Evolutionary conservation across 352 stramenopile species (phyloP).

Genomic region (Peronospora belbahrii): DNA sequence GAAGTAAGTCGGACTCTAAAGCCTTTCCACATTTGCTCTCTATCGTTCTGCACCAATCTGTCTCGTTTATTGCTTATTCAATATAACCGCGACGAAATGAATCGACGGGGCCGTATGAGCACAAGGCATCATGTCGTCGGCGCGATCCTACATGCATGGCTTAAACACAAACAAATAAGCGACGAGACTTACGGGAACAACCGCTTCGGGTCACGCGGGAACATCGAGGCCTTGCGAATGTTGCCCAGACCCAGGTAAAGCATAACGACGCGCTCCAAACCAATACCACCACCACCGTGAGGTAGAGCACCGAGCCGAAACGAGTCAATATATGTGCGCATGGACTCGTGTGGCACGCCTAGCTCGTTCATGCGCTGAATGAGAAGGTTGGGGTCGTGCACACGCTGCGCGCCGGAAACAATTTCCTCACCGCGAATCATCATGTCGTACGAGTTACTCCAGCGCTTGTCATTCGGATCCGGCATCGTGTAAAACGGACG

Average conservation of each 20-base stretch:
- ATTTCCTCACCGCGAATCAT: slow-evolving; percentile 99
- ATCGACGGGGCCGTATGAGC: slow-evolving; percentile 3
- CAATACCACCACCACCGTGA: slow-evolving; percentile 97
- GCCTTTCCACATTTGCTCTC: neutral
- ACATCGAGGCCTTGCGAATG: slow-evolving; percentile 98
- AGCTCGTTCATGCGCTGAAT: slow-evolving; percentile 85
- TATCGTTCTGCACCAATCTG: slow-evolving; percentile 2
- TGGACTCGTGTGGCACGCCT: slow-evolving; percentile 80
- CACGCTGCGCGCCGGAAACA: slow-evolving; percentile 97
- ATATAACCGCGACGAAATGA: slow-evolving; percentile 14
- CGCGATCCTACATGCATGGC: slow-evolving; percentile 11
- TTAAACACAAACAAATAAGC: slow-evolving; percentile 3
- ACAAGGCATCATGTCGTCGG: slow-evolving; percentile 4
- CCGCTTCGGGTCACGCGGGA: slow-evolving; percentile 93
- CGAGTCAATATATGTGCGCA: slow-evolving; percentile 96
- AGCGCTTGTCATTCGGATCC: slow-evolving; percentile 89
- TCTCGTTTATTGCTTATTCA: slow-evolving; percentile 13
- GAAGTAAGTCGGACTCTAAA: neutral
- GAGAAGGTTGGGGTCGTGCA: slow-evolving; percentile 95
- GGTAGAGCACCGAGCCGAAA: slow-evolving; percentile 98
- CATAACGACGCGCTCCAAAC: slow-evolving; percentile 98
- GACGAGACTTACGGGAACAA: slow-evolving; percentile 48
- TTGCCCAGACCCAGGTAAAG: slow-evolving; percentile 98
- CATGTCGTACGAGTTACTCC: slow-evolving; percentile 99
- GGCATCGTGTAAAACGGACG: slow-evolving; percentile 99